Evolutionary conservation across 345 rosid genomes (phyloP), one percentile per base, ranked within the genome.

Genomic region (Euphorbia peplus): DNA sequence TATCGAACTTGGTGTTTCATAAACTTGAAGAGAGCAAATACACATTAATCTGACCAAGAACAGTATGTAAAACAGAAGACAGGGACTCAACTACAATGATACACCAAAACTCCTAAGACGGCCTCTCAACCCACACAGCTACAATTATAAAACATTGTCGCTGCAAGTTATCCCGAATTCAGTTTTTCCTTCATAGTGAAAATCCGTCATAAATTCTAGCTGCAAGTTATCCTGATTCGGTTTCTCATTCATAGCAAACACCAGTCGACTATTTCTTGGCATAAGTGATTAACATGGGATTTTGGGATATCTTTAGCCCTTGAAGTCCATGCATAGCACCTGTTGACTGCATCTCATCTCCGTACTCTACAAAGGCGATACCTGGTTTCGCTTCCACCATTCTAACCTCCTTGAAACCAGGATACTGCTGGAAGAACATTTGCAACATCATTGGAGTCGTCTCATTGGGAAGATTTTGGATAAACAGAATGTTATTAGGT

Each of bases 331-430:
- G 96, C 98, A 95, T 84, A 6, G 97, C 99, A 4, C 81, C 84
- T 0, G 95, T 86, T 21, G 99, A 83, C 66, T 90, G 99, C 88
- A 87, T 81, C 84, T 95, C 99, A 22, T 95, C 92, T 19, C 81
- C 81, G 64, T 74, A 91, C 84, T 91, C 99, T 13, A 95, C 93
- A 70, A 95, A 95, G 78, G 99, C 99, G 10, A 95, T 95, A 30
- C 99, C 98, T 0, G 99, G 99, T 78, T 95, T 95, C 52, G 99
- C 74, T 76, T 92, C 99, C 66, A 95, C 82, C 96, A 90, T 95
- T 79, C 98, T 86, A 25, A 91, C 96, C 83, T 95, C 99, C 84
- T 95, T 95, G 60, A 95, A 90, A 55, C 96, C 96, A 8, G 75
- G 68, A 71, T 88, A 90, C 63, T 85, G 95, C 68, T 66, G 74